Evolutionary conservation across 129 eudicot species (phyloP).

Genomic region (Flaveria brownii): DNA sequence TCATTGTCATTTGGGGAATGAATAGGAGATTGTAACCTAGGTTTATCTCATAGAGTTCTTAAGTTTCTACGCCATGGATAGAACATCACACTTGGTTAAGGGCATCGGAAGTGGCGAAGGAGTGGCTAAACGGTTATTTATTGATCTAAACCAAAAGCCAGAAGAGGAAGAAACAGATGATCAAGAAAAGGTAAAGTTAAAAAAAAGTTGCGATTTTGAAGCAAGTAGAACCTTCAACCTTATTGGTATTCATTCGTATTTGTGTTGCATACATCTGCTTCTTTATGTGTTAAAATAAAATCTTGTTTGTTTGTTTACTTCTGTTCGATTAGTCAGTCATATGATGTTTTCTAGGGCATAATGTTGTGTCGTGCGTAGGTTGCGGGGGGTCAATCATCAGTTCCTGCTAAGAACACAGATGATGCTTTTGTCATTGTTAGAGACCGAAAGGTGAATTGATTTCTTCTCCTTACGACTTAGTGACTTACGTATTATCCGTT

Average conservation of each 20-base stretch:
- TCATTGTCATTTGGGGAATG: slow-evolving; percentile 10
- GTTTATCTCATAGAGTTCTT: slow-evolving; percentile 2
- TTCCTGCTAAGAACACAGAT: slow-evolving; percentile 48
- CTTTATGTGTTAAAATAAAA: neutral
- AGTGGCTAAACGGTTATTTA: slow-evolving; percentile 32
- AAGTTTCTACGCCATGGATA: slow-evolving; percentile 32
- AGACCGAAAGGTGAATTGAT: slow-evolving; percentile 55
- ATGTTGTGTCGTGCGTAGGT: slow-evolving; percentile 29
- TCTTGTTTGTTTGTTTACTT: neutral
- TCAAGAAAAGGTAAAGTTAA: slow-evolving; percentile 26
- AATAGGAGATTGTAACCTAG: slow-evolving; percentile 13
- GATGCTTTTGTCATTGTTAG: slow-evolving; percentile 42
- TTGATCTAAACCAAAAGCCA: slow-evolving; percentile 41
- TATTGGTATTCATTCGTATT: neutral
- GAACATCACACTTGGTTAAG: slow-evolving; percentile 4
- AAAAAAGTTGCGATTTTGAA: slow-evolving; percentile 7
- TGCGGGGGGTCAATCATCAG: slow-evolving; percentile 38
- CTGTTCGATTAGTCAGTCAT: slow-evolving; percentile 5
- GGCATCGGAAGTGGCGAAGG: slow-evolving; percentile 27
- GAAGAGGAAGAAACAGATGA: slow-evolving; percentile 31
- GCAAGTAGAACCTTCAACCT: neutral
- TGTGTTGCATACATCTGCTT: neutral
- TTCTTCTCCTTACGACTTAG: neutral
- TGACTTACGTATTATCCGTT: neutral
- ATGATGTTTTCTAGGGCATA: slow-evolving; percentile 14